Conservation (phyloP, 2,329 filamentous ascomycete genomes). For the Sporothrix phasma region DNA sequence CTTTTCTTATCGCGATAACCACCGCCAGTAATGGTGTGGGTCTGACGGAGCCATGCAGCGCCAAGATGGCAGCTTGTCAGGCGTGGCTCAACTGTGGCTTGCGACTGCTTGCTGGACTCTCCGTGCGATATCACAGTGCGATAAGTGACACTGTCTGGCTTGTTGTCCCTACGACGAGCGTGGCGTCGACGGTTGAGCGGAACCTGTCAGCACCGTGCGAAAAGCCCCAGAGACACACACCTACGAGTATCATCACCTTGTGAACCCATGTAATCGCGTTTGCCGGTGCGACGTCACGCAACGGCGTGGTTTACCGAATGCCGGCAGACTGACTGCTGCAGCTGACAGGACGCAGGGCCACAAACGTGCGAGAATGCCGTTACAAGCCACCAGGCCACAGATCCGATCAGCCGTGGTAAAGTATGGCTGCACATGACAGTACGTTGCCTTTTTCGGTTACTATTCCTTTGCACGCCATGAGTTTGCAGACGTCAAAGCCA, state of each 20-base stretch:
- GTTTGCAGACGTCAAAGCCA: not conserved
- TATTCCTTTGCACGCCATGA: too few species aligned
- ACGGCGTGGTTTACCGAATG: constrained; percentile 3
- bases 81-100: not conserved
- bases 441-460: not conserved
- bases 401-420: too few species aligned
- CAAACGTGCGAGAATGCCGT: not conserved
- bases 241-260: not conserved
- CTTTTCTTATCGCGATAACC: constrained; percentile 13
- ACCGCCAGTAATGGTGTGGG: not conserved
- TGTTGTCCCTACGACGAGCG: not conserved
- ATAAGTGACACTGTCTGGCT: not conserved
- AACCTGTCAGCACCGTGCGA: not conserved
- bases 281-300: constrained; percentile 11
- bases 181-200: not conserved
- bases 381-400: too few species aligned
- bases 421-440: not conserved
- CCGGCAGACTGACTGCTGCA: not conserved
- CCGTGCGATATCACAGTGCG: not conserved
- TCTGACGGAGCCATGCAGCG: not conserved
- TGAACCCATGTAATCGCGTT: not conserved
- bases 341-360: constrained; percentile 1
- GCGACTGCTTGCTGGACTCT: not conserved
- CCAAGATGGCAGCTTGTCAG: not conserved
- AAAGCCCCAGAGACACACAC: not conserved